Percentiles rank a stretch among this genome's conserved stretches.
Conservation (phyloP, 805 yeast species). For the Saccharomycopsis sp. region DNA sequence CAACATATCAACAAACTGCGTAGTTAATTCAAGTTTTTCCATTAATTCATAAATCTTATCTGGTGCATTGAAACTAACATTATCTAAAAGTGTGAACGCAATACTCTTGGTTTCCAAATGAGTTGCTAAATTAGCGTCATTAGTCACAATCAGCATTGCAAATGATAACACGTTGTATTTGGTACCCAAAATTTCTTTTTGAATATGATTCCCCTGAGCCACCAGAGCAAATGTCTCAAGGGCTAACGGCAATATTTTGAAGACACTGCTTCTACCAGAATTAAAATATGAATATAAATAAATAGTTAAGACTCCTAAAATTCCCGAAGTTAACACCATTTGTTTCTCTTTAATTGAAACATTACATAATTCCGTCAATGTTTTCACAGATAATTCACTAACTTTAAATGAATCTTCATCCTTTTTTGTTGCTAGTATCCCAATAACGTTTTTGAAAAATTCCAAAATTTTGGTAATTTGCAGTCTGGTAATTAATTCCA, state of each 20-base stretch:
- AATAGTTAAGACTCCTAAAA: constrained; percentile 14
- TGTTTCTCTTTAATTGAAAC: constrained; percentile 16
- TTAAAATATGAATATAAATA: constrained; percentile 11
- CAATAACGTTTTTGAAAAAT: constrained; percentile 18
- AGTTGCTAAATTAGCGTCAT: constrained; percentile 4
- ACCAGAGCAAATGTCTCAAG: constrained; percentile 12
- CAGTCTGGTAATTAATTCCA: constrained; percentile 5
- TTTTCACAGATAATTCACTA: constrained; percentile 11
- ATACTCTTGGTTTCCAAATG: constrained; percentile 6
- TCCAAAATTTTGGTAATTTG: constrained; percentile 9
- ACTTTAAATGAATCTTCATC: constrained; percentile 12
- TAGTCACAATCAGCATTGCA: constrained; percentile 6
- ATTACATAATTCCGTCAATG: constrained; percentile 10
- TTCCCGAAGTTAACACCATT: constrained; percentile 9
- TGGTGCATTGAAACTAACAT: constrained; percentile 1
- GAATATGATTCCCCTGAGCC: constrained; percentile 16
- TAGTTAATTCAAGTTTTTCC: constrained; percentile 10
- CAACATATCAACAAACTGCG: constrained; percentile 12
- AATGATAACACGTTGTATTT: constrained; percentile 20
- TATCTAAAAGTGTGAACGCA: constrained; percentile 12
- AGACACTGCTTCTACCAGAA: neutral
- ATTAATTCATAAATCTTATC: constrained; percentile 9
- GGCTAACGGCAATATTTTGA: constrained; percentile 9
- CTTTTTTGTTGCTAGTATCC: constrained; percentile 12
- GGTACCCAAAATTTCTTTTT: constrained; percentile 9